Conservation (phyloP, 176 grass and related monocot genomes). For the Cenchrus fungigraminus region DNA sequence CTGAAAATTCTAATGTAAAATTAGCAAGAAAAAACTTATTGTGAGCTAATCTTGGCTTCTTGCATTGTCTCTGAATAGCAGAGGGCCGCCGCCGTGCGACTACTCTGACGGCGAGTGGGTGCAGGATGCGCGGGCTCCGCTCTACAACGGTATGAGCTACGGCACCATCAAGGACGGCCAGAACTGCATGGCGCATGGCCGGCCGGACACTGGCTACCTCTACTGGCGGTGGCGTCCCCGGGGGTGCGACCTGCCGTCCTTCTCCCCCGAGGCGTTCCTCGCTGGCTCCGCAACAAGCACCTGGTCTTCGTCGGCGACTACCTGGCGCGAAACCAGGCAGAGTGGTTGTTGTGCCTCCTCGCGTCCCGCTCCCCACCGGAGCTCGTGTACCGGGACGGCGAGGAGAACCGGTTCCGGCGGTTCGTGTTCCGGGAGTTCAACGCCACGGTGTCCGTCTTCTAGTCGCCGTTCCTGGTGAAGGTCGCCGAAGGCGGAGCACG, state of each 20-base stretch:
- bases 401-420: constrained; percentile 62
- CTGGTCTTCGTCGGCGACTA: constrained; percentile 84
- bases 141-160: constrained; percentile 69
- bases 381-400: constrained; percentile 60
- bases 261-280: constrained; percentile 66
- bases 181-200: constrained; percentile 90
- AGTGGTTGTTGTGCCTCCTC: constrained; percentile 84
- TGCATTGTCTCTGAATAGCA: constrained; percentile 17
- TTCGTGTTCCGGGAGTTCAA: constrained; percentile 71
- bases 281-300: constrained; percentile 58
- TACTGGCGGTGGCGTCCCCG: constrained; percentile 76
- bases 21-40: background rate
- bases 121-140: constrained; percentile 45
- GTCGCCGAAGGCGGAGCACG: constrained; percentile 59
- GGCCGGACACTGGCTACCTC: constrained; percentile 80
- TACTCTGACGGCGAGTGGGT: constrained; percentile 75
- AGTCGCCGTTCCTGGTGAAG: constrained; percentile 80
- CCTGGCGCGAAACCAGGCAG: constrained; percentile 77
- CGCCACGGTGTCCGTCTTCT: constrained; percentile 77
- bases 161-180: constrained; percentile 82
- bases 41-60: background rate
- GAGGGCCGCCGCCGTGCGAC: constrained; percentile 46
- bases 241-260: constrained; percentile 59
- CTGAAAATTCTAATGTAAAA: background rate
- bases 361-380: constrained; percentile 42